Evolutionary conservation across 768 basidiomycete genomes (phyloP).

Genomic region (Lactarius akahatsu): DNA sequence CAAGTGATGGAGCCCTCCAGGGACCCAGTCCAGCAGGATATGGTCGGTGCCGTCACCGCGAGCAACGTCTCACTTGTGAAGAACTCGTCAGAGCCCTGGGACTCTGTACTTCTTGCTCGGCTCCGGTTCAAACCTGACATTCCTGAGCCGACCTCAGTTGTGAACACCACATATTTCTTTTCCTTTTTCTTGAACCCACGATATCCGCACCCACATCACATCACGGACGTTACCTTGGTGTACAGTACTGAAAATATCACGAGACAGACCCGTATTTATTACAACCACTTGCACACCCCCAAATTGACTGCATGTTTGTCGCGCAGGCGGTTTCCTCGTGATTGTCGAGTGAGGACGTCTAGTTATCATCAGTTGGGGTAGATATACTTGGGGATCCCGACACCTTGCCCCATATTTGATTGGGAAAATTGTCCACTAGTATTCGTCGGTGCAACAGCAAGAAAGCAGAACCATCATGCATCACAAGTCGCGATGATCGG

Average conservation of each 20-base stretch:
- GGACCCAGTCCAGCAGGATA: constrained; percentile 46
- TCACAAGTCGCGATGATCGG: not conserved
- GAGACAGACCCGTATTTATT: not conserved
- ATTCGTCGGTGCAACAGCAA: not conserved
- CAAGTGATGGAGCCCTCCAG: constrained; percentile 39
- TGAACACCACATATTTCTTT: constrained; percentile 24
- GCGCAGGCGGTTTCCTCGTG: not conserved
- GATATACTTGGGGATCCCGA: not conserved
- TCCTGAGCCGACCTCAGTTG: constrained; percentile 53
- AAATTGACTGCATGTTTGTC: not conserved
- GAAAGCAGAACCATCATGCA: not conserved
- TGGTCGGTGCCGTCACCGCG: constrained; percentile 34
- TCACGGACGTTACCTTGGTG: not conserved
- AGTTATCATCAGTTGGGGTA: not conserved
- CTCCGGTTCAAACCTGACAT: constrained; percentile 65
- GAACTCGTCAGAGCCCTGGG: constrained; percentile 39
- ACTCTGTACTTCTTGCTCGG: constrained; percentile 61
- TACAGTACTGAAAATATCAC: not conserved
- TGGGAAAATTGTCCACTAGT: not conserved
- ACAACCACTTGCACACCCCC: not conserved
- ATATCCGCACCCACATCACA: not conserved
- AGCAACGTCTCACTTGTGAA: constrained; percentile 54
- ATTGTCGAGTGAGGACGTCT: not conserved
- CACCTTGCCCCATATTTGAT: not conserved
- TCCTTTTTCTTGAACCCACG: not conserved